phyloP scores from a whole-genome alignment of 2,329 filamentous ascomycete species.

The Trichoderma polysporum region DNA sequence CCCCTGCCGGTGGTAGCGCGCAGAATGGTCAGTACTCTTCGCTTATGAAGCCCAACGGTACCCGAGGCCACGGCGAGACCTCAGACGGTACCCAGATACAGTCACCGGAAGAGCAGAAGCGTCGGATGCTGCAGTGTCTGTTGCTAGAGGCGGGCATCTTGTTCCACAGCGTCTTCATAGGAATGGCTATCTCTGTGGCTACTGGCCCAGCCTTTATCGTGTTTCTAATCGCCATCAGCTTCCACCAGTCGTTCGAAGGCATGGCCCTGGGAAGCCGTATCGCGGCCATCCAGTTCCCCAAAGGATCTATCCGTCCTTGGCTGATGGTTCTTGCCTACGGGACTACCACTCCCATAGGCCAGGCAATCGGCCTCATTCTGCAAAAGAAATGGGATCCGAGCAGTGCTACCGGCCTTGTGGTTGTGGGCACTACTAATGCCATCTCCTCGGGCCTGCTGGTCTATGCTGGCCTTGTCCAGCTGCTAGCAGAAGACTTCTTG shows the following conservation, averaged over 20 bases:
- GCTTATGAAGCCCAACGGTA: slow-evolving; percentile 27
- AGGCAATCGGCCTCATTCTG: slow-evolving; percentile 75
- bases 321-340: slow-evolving; percentile 78
- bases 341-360: slow-evolving; percentile 75
- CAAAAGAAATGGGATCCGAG: slow-evolving; percentile 79
- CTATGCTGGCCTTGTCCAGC: slow-evolving; percentile 80
- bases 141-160: slow-evolving; percentile 80
- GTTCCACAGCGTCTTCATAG: slow-evolving; percentile 83
- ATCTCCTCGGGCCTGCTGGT: slow-evolving; percentile 77
- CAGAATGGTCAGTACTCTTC: slow-evolving; percentile 35
- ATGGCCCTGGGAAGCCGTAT: slow-evolving; percentile 84
- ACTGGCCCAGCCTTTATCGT: slow-evolving; percentile 78
- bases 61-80: slow-evolving; percentile 23
- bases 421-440: slow-evolving; percentile 86
- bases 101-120: slow-evolving; percentile 59
- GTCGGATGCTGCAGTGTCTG: slow-evolving; percentile 72
- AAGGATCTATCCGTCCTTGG: slow-evolving; percentile 73
- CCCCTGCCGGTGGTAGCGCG: slow-evolving; percentile 27
- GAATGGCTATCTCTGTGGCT: slow-evolving; percentile 80
- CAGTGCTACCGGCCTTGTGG: slow-evolving; percentile 71
- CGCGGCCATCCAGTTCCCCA: slow-evolving; percentile 76
- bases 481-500: slow-evolving; percentile 81
- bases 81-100: slow-evolving; percentile 28
- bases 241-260: slow-evolving; percentile 87
- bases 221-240: slow-evolving; percentile 76